Percentiles rank a stretch among this genome's conserved stretches.
Evolutionary conservation across 805 yeast species (phyloP).

Genomic region (Hyphopichia homilentoma): DNA sequence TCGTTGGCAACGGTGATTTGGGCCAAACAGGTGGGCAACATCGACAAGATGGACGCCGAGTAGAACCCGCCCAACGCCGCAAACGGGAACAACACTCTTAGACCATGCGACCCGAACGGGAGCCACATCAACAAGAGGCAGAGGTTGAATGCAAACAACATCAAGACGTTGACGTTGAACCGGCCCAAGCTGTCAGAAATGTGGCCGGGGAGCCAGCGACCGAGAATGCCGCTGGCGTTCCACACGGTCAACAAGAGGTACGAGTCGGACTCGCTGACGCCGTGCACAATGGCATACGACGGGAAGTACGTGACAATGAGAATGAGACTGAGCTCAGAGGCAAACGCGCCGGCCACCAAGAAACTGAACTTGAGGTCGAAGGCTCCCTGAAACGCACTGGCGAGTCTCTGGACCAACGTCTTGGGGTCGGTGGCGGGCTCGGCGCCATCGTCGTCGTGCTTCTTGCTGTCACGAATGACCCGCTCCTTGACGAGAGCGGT

Average conservation of each 20-base stretch:
- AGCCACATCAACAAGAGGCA: constrained; percentile 29
- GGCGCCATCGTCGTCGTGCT: constrained; percentile 30
- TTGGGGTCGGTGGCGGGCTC: constrained; percentile 44
- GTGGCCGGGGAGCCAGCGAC: constrained; percentile 29
- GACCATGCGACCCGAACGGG: constrained; percentile 25
- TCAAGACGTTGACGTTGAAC: constrained; percentile 28
- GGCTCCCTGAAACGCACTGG: constrained; percentile 9
- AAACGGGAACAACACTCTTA: constrained; percentile 26
- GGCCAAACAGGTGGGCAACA: constrained; percentile 51
- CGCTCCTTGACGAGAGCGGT: constrained; percentile 27
- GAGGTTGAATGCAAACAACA: constrained; percentile 23
- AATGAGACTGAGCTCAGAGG: constrained; percentile 25
- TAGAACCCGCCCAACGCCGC: constrained; percentile 33
- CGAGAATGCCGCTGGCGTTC: constrained; percentile 28
- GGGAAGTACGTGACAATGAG: constrained; percentile 30
- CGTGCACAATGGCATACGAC: constrained; percentile 30
- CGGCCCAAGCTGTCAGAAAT: constrained; percentile 24
- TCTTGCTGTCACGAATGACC: constrained; percentile 8
- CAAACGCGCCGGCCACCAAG: constrained; percentile 27
- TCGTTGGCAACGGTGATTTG: constrained; percentile 49
- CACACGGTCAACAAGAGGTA: constrained; percentile 24
- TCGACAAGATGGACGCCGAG: constrained; percentile 30
- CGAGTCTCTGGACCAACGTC: constrained; percentile 6
- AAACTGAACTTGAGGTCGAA: constrained; percentile 16
- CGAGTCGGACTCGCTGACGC: constrained; percentile 24